phyloP scores from a whole-genome alignment of 176 grass and related monocot species.

The Puccinellia tenuiflora region DNA sequence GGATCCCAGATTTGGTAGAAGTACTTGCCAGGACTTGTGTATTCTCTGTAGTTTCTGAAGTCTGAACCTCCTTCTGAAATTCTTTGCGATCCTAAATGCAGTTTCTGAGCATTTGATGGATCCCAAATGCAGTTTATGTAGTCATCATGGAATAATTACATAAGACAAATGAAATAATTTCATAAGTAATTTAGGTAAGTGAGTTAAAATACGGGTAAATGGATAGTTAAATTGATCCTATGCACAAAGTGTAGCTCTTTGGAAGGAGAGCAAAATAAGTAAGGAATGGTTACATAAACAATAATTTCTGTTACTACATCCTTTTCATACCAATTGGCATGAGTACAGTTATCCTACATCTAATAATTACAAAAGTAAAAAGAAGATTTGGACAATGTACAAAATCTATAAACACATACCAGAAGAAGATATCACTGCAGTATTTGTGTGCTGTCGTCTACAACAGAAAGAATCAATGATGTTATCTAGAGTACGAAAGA shows the following conservation, averaged over 20 bases:
- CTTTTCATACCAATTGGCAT: not conserved
- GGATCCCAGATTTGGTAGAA: not conserved
- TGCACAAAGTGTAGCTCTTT: not conserved
- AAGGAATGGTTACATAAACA: slow-evolving; percentile 14
- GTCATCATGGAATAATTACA: not conserved
- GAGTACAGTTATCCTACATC: slow-evolving; percentile 5
- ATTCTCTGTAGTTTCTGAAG: not conserved
- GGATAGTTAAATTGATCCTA: not conserved
- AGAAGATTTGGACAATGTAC: slow-evolving; percentile 19
- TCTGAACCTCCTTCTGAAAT: too few species aligned
- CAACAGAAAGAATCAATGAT: not conserved
- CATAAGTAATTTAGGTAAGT: not conserved
- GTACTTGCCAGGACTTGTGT: not conserved
- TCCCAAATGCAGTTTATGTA: not conserved
- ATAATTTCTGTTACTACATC: slow-evolving; percentile 10
- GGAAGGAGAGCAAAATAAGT: not conserved
- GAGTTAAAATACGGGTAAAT: not conserved
- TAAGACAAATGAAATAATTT: too few species aligned
- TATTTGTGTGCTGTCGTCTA: not conserved
- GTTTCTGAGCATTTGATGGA: not conserved
- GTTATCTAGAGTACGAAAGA: slow-evolving; percentile 14
- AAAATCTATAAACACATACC: slow-evolving; percentile 18
- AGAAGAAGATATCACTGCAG: not conserved
- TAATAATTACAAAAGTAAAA: slow-evolving; percentile 7
- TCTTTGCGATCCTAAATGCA: not conserved